Base-by-base conservation (phyloP, 192 early-diverging fungal genomes). In the Backusella mclennaniae region DNA sequence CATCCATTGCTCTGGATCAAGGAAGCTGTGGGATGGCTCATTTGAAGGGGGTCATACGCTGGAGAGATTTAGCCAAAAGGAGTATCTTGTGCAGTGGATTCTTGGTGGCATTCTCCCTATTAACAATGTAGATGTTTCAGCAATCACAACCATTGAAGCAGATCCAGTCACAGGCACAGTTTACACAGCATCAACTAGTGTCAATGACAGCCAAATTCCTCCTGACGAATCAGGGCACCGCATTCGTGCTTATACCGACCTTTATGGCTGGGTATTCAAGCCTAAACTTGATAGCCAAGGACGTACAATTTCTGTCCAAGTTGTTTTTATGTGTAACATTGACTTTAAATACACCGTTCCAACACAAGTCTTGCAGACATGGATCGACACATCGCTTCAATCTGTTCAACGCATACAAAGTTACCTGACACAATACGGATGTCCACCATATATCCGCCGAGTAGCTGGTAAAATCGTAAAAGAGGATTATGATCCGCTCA, bases 1-100 rank as follows among this genome's bases (percentile, higher is more conserved):
- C 9, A 82, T 87, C 12, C 80, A 85, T 17, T 84, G 80, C 52
- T 80, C 84, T 26, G 85, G 84, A 19, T 74, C 83, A 19, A 79
- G 88, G 36, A 83, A 87, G 74, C 36, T 83, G n/a, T 88, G 88
- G 88, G 88, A 90, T 69, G 79, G 83, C 7, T 78, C 80, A 2
- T 88, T 86, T 39, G 84, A 86, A 29, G 83, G 83, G 6, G 82
- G 87, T 19, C 74, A 79, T 8, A 77, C 84, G 19, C 71, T 85
- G 0, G 85, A 90, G 66, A 76, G 84, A 11, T 87, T 86, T 73
- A 86, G 85, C 46, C 73, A 84, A 44, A 86, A 85, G 53, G 85
- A 90, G 21, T 84, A 84, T 39, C 74, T 88, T 15, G 80, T 85
- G 66, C 76, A 59, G n/a, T 70, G 77, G 76, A 21, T 52, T 26